Evolutionary conservation across 2,329 filamentous ascomycete genomes (phyloP), one percentile per base, ranked within the genome.

Genomic region (Didymellaceae sp.): DNA sequence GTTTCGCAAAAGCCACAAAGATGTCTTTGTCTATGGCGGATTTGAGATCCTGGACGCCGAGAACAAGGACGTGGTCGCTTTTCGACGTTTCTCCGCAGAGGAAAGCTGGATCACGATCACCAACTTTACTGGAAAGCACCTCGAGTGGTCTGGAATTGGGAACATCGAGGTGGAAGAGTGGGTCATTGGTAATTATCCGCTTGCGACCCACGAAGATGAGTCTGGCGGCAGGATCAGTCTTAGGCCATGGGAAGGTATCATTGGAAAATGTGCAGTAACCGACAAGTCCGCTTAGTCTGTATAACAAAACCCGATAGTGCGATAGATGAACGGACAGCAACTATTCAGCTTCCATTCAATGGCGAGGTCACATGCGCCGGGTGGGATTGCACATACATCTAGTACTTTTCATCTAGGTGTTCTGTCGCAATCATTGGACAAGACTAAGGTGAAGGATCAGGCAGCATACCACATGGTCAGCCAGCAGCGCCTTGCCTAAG

Each of bases 181-280:
- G 35, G 35, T 39, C 3, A 39, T 39, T 28, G 35, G 35, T 4
- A 39, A 39, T 21, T 39, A 39, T 18, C 35, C 35, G n/a, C 24
- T 39, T 6, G n/a, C 17, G 13, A 18, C 22, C 20, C 22, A 39
- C n/a, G 6, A 39, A 3, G n/a, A 39, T 16, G 22, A 21, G 2
- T 25, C n/a, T 4, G 24, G 14, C 16, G 10, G 14, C 9, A 13
- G 22, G n/a, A 39, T 39, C 7, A 39, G 16, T 10, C 16, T 39
- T 9, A 39, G 14, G 6, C 35, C 24, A 4, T 39, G 24, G 35
- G 35, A 39, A 9, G 35, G 24, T 16, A 10, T 26, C 9, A 39
- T 39, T 39, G 24, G 35, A 39, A 39, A 18, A 18, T 39, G 24
- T 16, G 10, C 22, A 25, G 22, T 25, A 25, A 16, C n/a, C n/a